phyloP scores from a whole-genome alignment of 2,329 filamentous ascomycete species.

The Mycocentrospora acerina region DNA sequence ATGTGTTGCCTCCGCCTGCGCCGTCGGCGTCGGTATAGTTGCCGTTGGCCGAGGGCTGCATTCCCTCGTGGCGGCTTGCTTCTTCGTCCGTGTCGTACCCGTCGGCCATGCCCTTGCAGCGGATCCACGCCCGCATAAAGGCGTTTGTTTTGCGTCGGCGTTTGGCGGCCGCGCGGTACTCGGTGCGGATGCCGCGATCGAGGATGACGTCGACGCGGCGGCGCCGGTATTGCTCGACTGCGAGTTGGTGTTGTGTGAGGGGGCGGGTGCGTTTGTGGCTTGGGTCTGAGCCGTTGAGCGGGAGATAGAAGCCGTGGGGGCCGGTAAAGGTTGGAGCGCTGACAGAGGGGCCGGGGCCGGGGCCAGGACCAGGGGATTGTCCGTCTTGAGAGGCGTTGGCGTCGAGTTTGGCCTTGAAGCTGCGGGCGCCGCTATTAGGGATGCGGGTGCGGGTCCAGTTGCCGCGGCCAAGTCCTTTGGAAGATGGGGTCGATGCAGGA shows the following conservation, averaged over 20 bases:
- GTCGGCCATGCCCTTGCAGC: slow-evolving; percentile 54
- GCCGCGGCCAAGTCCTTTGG: slow-evolving; percentile 51
- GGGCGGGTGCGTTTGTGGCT: slow-evolving; percentile 64
- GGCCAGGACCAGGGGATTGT: slow-evolving; percentile 21
- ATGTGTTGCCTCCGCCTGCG: slow-evolving; percentile 28
- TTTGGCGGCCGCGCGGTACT: slow-evolving; percentile 65
- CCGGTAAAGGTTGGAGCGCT: slow-evolving; percentile 50
- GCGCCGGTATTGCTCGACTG: slow-evolving; percentile 75
- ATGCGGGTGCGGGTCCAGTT: slow-evolving; percentile 50
- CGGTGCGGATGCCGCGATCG: slow-evolving; percentile 68
- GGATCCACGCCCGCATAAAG: slow-evolving; percentile 66
- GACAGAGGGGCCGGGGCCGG: slow-evolving; percentile 11
- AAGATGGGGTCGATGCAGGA: slow-evolving; percentile 31
- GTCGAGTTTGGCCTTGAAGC: slow-evolving; percentile 40
- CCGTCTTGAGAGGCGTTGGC: slow-evolving; percentile 33
- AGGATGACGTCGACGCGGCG: slow-evolving; percentile 81
- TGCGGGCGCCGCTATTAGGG: slow-evolving; percentile 21
- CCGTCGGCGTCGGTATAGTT: too few relatives aligned
- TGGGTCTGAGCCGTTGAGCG: slow-evolving; percentile 52
- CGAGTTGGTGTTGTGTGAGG: slow-evolving; percentile 78
- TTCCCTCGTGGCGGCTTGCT: slow-evolving; percentile 32
- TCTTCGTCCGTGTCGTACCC: slow-evolving; percentile 52
- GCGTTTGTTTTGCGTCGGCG: slow-evolving; percentile 64
- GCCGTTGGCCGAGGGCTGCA: too few relatives aligned
- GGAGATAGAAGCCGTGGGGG: slow-evolving; percentile 53